These are phyloP conservation scores for Hymenoscyphus fraxineus DNA, from an alignment of 2,329 filamentous ascomycete species.

Conservation along the genomic window DNA sequence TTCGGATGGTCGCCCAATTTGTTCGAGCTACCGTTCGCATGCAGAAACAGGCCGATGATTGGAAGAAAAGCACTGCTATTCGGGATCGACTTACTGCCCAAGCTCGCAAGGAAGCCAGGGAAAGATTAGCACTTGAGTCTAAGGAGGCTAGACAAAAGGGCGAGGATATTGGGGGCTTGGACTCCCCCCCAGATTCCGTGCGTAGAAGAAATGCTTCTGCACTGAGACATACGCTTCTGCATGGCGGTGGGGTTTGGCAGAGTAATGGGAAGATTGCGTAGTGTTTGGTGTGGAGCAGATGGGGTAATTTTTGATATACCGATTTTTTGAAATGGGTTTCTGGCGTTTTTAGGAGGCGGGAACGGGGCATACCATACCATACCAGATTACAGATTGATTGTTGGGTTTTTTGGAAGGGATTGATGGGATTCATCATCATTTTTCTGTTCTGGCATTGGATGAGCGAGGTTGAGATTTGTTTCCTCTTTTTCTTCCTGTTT, in stretches of 20 bases:
- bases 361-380: not conserved
- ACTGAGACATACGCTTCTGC: not conserved
- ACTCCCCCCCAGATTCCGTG: not conserved
- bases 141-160: constrained; percentile 4
- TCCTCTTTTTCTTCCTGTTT: not conserved
- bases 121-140: constrained; percentile 4
- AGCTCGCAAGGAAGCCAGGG: constrained; percentile 27
- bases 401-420: not conserved
- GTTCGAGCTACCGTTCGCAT: constrained; percentile 50
- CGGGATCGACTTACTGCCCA: constrained; percentile 33
- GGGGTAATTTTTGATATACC: not conserved
- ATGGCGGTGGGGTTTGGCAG: not conserved
- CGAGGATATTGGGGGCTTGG: not conserved
- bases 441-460: constrained; percentile 4
- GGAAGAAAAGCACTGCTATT: constrained; percentile 48
- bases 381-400: not conserved
- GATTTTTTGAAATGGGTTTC: not conserved
- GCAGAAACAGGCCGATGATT: constrained; percentile 44
- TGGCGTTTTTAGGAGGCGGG: not conserved
- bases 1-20: constrained; percentile 46
- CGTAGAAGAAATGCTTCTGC: not conserved
- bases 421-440: not conserved
- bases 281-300: not conserved
- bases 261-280: constrained; percentile 2
- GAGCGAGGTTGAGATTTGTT: not conserved